phyloP scores from a whole-genome alignment of 2,329 filamentous ascomycete species.

The Diplodia intermedia region DNA sequence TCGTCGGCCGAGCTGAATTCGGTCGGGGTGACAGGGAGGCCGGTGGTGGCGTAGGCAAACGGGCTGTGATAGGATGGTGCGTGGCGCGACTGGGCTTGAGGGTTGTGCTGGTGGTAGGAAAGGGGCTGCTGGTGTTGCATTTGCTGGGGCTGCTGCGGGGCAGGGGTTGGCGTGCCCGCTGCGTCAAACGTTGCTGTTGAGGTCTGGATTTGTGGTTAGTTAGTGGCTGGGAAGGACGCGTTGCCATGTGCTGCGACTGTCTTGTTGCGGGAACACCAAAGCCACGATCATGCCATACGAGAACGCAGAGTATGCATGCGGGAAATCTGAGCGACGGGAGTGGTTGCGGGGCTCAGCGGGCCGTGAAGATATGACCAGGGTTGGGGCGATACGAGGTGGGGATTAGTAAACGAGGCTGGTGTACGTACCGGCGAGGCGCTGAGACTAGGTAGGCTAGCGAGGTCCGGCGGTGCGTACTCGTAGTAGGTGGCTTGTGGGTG shows the following conservation, averaged over 20 bases:
- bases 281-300: constrained; percentile 17
- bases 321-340: not conserved
- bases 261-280: not conserved
- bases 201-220: constrained; percentile 36
- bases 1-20: constrained; percentile 51
- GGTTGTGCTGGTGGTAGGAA: constrained; percentile 27
- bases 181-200: constrained; percentile 46
- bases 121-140: constrained; percentile 12
- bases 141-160: constrained; percentile 29
- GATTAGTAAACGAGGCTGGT: constrained; percentile 9
- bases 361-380: constrained; percentile 25
- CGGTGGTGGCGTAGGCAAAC: constrained; percentile 42
- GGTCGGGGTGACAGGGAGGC: constrained; percentile 47
- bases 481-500: constrained; percentile 43
- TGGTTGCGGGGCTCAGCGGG: constrained; percentile 22
- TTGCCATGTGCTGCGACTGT: not conserved
- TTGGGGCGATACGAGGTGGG: constrained; percentile 14
- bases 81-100: not conserved
- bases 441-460: constrained; percentile 48
- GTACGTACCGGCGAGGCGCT: constrained; percentile 49
- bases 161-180: constrained; percentile 37
- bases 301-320: constrained; percentile 8
- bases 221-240: not conserved
- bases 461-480: constrained; percentile 43
- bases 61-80: constrained; percentile 42